A percentile compares a stretch with the other conserved stretches of the same genome.
Conservation (phyloP, 768 basidiomycete genomes). For the Pisolithus albus region DNA sequence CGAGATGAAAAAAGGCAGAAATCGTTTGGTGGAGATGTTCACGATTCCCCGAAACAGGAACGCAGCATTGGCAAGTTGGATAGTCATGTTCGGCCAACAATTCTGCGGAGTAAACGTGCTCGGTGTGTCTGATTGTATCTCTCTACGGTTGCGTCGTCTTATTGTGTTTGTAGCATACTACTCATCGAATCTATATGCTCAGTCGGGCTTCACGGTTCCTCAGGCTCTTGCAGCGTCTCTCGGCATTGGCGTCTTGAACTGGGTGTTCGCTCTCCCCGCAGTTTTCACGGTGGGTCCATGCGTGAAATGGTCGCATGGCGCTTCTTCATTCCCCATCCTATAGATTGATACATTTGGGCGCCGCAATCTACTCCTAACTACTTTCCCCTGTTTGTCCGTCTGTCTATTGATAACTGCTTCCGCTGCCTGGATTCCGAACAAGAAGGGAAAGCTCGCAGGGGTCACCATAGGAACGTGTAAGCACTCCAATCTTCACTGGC, state of each 20-base stretch:
- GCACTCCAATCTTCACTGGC: neutral
- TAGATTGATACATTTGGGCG: slow-evolving; percentile 65
- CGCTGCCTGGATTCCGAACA: slow-evolving; percentile 42
- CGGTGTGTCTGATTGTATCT: neutral
- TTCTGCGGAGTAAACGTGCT: slow-evolving; percentile 72
- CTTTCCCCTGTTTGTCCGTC: slow-evolving; percentile 74
- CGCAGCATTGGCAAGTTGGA: slow-evolving; percentile 45
- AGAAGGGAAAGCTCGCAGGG: slow-evolving; percentile 34
- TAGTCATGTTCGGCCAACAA: slow-evolving; percentile 71
- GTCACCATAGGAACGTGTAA: slow-evolving; percentile 40
- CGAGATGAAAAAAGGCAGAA: slow-evolving; percentile 43
- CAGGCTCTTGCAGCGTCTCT: slow-evolving; percentile 55
- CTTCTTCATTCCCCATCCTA: neutral
- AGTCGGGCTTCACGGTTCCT: slow-evolving; percentile 46
- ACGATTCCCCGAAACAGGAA: slow-evolving; percentile 64
- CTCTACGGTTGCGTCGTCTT: neutral
- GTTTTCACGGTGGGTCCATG: slow-evolving; percentile 36
- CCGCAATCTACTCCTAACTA: slow-evolving; percentile 58
- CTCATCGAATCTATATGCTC: slow-evolving; percentile 60
- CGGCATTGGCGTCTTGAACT: slow-evolving; percentile 61
- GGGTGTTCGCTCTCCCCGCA: slow-evolving; percentile 24
- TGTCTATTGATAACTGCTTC: slow-evolving; percentile 62
- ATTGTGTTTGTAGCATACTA: slow-evolving; percentile 51
- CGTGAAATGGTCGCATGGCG: neutral
- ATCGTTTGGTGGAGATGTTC: slow-evolving; percentile 57